These are phyloP conservation scores for Plenodomus tracheiphilus DNA, from an alignment of 2,329 filamentous ascomycete species.

Conservation along the genomic window DNA sequence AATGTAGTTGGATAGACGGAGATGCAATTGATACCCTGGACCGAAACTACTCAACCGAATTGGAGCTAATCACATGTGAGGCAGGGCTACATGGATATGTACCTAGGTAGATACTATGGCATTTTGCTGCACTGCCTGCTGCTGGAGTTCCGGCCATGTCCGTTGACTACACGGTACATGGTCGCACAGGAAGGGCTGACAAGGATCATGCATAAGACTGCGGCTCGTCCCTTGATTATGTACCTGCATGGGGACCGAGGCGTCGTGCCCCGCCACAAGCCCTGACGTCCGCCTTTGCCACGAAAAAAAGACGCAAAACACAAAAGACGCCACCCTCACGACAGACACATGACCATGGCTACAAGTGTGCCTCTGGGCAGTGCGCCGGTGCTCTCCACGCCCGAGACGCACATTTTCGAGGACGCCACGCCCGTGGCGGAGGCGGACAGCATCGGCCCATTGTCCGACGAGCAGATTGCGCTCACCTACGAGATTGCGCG, in stretches of 20 bases:
- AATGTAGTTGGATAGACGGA: too few species aligned
- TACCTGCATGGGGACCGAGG: not conserved
- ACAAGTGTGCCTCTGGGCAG: slow-evolving; percentile 9
- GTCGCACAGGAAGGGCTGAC: too few species aligned
- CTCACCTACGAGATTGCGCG: slow-evolving; percentile 83
- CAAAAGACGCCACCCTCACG: too few species aligned
- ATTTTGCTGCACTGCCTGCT: too few species aligned
- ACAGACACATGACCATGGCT: not conserved
- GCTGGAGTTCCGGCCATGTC: too few species aligned
- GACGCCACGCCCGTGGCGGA: slow-evolving; percentile 52
- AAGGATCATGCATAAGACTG: not conserved
- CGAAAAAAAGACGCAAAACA: too few species aligned
- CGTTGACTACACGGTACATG: too few species aligned
- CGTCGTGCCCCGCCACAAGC: not conserved
- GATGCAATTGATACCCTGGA: too few species aligned
- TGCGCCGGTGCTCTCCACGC: slow-evolving; percentile 65
- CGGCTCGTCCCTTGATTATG: not conserved
- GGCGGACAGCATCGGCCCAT: slow-evolving; percentile 33
- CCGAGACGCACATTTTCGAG: slow-evolving; percentile 64
- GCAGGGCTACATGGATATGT: not conserved
- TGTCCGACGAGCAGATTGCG: slow-evolving; percentile 70
- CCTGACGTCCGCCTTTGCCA: too few species aligned
- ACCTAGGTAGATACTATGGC: too few species aligned
- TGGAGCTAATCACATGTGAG: slow-evolving; percentile 5
- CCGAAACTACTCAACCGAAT: too few species aligned